These are phyloP conservation scores for Triticum timopheevii DNA, from an alignment of 176 grass and related monocot genomes.

Conservation along the genomic window DNA sequence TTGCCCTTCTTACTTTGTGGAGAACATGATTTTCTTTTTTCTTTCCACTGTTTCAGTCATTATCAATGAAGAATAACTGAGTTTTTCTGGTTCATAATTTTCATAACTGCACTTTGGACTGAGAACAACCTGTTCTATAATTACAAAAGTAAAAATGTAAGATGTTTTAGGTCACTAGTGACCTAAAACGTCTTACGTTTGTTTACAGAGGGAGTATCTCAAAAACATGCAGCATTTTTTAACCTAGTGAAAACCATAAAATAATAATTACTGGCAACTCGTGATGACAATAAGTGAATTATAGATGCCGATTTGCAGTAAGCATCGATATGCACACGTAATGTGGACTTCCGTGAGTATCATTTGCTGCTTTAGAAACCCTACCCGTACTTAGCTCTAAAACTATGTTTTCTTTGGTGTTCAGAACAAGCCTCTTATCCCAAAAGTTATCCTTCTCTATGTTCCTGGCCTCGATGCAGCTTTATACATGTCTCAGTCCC, in stretches of 20 bases:
- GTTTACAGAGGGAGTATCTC: neutral
- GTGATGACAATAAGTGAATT: neutral
- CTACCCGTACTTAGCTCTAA: neutral
- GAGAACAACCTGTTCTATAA: neutral
- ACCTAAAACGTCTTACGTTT: no score
- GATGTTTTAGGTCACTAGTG: no score
- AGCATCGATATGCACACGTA: neutral
- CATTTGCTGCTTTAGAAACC: constrained; percentile 21
- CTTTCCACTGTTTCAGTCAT: neutral
- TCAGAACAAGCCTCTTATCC: constrained; percentile 98
- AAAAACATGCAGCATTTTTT: neutral
- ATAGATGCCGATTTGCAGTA: neutral
- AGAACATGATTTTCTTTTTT: neutral
- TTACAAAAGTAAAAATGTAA: neutral
- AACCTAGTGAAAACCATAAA: neutral
- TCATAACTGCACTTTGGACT: neutral
- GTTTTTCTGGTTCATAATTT: neutral
- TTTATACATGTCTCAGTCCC: constrained; percentile 70
- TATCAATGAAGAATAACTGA: neutral
- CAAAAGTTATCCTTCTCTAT: constrained; percentile 80
- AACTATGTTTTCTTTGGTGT: constrained; percentile 18
- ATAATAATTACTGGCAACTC: neutral
- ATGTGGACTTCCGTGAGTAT: neutral
- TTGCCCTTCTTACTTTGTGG: neutral
- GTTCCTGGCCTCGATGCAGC: constrained; percentile 93